Evolutionary conservation across 2,329 filamentous ascomycete species (phyloP).

Genomic region (Exophiala sp.): DNA sequence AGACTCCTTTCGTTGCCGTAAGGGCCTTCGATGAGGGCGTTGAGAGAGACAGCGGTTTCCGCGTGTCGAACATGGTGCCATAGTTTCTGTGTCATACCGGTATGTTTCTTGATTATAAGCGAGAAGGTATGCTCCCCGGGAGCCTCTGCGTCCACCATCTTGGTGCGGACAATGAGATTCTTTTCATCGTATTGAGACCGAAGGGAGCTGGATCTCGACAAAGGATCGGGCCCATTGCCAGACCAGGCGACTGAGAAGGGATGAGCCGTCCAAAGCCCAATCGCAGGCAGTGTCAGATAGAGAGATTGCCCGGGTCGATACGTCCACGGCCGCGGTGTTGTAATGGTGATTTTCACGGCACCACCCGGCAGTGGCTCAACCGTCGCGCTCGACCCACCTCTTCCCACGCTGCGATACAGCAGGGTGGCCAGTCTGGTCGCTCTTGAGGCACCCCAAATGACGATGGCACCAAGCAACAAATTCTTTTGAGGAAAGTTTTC

Average conservation of each 20-base stretch:
- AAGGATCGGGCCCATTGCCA: constrained; percentile 47
- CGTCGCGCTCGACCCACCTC: constrained; percentile 57
- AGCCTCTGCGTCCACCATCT: constrained; percentile 47
- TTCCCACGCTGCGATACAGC: constrained; percentile 57
- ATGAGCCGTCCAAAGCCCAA: constrained; percentile 66
- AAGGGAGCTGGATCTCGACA: constrained; percentile 13
- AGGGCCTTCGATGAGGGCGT: constrained; percentile 79
- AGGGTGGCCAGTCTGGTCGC: constrained; percentile 57
- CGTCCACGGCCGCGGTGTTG: constrained; percentile 59
- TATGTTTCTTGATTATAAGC: constrained; percentile 80
- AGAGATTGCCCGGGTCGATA: constrained; percentile 67
- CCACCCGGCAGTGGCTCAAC: constrained; percentile 66
- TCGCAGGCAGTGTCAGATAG: constrained; percentile 63
- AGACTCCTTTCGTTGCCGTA: constrained; percentile 79
- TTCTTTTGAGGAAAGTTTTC: constrained; percentile 63
- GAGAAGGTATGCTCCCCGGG: constrained; percentile 58
- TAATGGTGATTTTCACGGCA: constrained; percentile 62
- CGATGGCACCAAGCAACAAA: constrained; percentile 67
- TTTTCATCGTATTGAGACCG: constrained; percentile 24
- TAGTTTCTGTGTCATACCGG: constrained; percentile 78
- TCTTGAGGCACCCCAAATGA: constrained; percentile 72
- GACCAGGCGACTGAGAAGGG: constrained; percentile 76
- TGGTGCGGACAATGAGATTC: constrained; percentile 36
- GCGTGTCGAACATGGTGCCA: constrained; percentile 60
- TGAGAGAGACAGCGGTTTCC: constrained; percentile 51